phyloP scores from a whole-genome alignment of 106 monocot genomes.

The Alisma plantagoaquatica region DNA sequence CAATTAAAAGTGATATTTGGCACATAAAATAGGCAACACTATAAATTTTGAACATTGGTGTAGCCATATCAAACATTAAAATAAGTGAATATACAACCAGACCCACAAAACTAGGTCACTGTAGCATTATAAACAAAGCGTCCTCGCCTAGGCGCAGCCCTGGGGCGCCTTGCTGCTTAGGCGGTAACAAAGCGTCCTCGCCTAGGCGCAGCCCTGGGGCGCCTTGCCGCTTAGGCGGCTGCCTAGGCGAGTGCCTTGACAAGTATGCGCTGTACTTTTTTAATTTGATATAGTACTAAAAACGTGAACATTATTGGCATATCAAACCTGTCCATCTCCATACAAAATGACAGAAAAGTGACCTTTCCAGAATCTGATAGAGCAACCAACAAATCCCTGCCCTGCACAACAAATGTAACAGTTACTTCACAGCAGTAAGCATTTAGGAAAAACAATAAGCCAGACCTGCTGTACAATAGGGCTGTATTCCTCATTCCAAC shows the following conservation, averaged over 20 bases:
- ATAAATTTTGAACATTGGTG: too few relatives aligned
- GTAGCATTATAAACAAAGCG: too few relatives aligned
- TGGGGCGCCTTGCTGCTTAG: too few relatives aligned
- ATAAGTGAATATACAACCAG: too few relatives aligned
- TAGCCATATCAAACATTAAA: too few relatives aligned
- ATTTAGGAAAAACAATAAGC: neutral
- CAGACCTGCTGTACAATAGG: slow-evolving; percentile 34
- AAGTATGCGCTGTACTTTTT: neutral
- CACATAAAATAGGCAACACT: too few relatives aligned
- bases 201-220: too few relatives aligned
- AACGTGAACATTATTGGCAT: slow-evolving; percentile 1
- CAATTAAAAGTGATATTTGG: too few relatives aligned
- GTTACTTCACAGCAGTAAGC: neutral
- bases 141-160: too few relatives aligned
- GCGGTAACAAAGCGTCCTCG: too few relatives aligned
- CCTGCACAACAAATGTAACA: slow-evolving; percentile 27
- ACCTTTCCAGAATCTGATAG: slow-evolving; percentile 93
- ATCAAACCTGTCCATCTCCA: slow-evolving; percentile 79
- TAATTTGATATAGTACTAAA: neutral
- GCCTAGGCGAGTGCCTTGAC: neutral
- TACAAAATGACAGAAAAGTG: slow-evolving; percentile 68
- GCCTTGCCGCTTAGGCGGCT: neutral
- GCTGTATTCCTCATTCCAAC: slow-evolving; percentile 32
- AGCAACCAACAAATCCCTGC: slow-evolving; percentile 74
- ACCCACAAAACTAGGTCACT: too few relatives aligned